Evolutionary conservation across 2,329 filamentous ascomycete genomes (phyloP).

Genomic region (Ophiostoma sp.): DNA sequence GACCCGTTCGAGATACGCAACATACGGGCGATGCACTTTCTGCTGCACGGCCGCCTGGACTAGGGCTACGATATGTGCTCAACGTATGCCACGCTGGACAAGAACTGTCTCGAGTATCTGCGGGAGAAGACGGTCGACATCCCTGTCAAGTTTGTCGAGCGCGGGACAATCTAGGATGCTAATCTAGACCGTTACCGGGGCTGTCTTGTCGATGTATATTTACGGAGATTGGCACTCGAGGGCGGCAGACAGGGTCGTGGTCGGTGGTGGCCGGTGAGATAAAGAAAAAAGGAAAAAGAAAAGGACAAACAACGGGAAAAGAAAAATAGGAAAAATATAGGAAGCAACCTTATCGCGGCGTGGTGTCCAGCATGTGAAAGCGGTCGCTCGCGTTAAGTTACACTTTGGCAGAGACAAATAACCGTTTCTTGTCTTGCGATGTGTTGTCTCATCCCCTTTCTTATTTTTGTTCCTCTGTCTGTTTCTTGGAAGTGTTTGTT

Average conservation of each 20-base stretch:
- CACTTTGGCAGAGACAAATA: background rate
- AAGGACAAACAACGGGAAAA: background rate
- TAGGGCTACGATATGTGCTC: slow-evolving; percentile 40
- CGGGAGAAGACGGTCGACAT: slow-evolving; percentile 42
- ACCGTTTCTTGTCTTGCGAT: background rate
- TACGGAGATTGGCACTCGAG: background rate
- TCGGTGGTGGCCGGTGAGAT: background rate
- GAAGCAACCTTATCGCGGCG: background rate
- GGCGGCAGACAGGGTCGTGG: background rate
- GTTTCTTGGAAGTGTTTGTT: background rate
- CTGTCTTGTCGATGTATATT: no score
- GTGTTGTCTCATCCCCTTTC: background rate
- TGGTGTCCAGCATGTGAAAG: slow-evolving; percentile 5
- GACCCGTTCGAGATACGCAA: slow-evolving; percentile 25
- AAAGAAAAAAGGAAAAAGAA: background rate
- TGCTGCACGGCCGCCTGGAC: slow-evolving; percentile 44
- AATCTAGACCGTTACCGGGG: no score
- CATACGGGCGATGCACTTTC: slow-evolving; percentile 32
- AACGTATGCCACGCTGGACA: slow-evolving; percentile 43
- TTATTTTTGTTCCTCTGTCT: background rate
- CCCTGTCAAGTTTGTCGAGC: slow-evolving; percentile 39
- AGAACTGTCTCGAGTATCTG: slow-evolving; percentile 43
- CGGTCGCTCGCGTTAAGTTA: background rate
- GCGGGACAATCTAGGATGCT: slow-evolving; percentile 33
- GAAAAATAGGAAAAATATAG: background rate